A percentile compares a stretch with the other conserved stretches of the same genome.
These are phyloP conservation scores for Chalciporus pseudorubinellus DNA, from an alignment of 768 basidiomycete species.

Conservation along the genomic window DNA sequence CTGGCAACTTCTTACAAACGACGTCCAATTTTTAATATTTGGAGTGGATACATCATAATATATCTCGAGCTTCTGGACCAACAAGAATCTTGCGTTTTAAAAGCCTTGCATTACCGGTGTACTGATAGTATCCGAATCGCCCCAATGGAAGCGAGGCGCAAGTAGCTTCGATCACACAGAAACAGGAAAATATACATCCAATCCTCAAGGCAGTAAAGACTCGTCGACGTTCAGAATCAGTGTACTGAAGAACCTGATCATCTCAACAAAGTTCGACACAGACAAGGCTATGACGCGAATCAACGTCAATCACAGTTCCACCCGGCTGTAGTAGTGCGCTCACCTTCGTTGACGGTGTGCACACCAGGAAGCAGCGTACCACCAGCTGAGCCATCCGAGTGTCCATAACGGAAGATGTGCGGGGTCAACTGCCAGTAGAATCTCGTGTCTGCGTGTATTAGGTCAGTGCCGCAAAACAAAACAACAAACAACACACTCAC, in stretches of 20 bases:
- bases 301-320: neutral
- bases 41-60: too few relatives aligned
- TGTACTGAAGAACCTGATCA: conserved; percentile 62
- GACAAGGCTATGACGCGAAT: conserved; percentile 39
- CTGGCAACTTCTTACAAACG: too few relatives aligned
- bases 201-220: conserved; percentile 26
- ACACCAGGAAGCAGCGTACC: conserved; percentile 38
- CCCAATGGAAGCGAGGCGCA: too few relatives aligned
- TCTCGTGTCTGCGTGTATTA: conserved; percentile 36
- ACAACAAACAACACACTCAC: conserved; percentile 8
- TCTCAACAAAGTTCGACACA: conserved; percentile 55
- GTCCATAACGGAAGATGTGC: conserved; percentile 71
- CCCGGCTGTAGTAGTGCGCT: conserved; percentile 15
- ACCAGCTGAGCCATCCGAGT: conserved; percentile 32
- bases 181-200: too few relatives aligned
- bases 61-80: too few relatives aligned
- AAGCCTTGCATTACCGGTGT: too few relatives aligned
- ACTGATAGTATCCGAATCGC: too few relatives aligned
- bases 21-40: too few relatives aligned
- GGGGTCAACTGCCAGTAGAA: conserved; percentile 43
- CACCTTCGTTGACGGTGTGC: conserved; percentile 77
- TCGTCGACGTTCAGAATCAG: conserved; percentile 72
- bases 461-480: neutral
- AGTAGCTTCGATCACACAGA: too few relatives aligned
- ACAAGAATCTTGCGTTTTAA: too few relatives aligned